Evolutionary conservation across 805 yeast genomes (phyloP).

Genomic region (Zygotorulaspora chibaensis): DNA sequence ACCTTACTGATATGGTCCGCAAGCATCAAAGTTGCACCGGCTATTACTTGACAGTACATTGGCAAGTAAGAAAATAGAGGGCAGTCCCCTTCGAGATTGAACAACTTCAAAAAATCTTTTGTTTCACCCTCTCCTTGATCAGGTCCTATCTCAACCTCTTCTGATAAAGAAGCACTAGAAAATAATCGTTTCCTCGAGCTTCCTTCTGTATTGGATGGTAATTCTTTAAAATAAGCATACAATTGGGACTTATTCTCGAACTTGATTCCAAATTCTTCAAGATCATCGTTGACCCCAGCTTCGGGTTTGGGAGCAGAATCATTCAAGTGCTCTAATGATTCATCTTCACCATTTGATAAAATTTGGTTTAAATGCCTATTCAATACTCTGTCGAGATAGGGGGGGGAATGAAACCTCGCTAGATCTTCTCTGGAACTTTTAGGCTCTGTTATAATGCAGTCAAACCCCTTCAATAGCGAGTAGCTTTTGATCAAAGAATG

Average conservation of each 20-base stretch:
- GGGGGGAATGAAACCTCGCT: slow-evolving; percentile 45
- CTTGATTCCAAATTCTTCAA: slow-evolving; percentile 3
- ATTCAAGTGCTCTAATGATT: slow-evolving; percentile 16
- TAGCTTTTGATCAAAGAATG: slow-evolving; percentile 24
- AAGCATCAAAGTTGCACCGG: slow-evolving; percentile 56
- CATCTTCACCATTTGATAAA: slow-evolving; percentile 19
- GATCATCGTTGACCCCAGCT: slow-evolving; percentile 6
- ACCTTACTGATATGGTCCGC: slow-evolving; percentile 36
- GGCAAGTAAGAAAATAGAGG: slow-evolving; percentile 53
- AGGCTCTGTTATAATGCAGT: slow-evolving; percentile 19
- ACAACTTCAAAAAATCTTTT: slow-evolving; percentile 26
- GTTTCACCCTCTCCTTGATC: slow-evolving; percentile 1
- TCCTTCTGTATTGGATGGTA: not conserved
- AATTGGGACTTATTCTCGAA: slow-evolving; percentile 15
- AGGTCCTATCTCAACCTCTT: slow-evolving; percentile 4
- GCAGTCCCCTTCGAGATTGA: slow-evolving; percentile 60
- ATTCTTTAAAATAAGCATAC: slow-evolving; percentile 11
- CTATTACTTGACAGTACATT: slow-evolving; percentile 45
- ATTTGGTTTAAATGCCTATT: slow-evolving; percentile 17
- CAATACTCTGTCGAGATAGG: slow-evolving; percentile 42
- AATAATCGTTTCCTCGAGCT: slow-evolving; percentile 7
- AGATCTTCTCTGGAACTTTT: slow-evolving; percentile 37
- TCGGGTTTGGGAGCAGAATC: slow-evolving; percentile 15
- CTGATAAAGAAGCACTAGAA: slow-evolving; percentile 7
- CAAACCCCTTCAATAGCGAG: slow-evolving; percentile 23